phyloP scores from a whole-genome alignment of 306 rosid genomes.

The Vigna hirtella region DNA sequence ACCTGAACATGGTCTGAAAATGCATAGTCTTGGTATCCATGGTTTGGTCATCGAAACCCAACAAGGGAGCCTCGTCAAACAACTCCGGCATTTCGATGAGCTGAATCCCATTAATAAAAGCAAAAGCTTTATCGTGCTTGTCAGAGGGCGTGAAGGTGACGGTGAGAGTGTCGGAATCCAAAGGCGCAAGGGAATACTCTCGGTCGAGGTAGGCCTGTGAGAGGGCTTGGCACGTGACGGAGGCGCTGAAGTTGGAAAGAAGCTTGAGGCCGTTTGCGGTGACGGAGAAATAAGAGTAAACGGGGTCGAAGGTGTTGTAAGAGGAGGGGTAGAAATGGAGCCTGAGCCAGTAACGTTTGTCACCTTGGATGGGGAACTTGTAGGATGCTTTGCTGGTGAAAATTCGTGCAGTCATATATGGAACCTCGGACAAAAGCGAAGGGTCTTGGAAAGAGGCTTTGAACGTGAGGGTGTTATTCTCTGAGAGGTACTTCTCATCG shows the following conservation, averaged over 20 bases:
- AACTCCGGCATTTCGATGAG: slow-evolving; percentile 49
- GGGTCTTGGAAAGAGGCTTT: slow-evolving; percentile 60
- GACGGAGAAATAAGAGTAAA: slow-evolving; percentile 52
- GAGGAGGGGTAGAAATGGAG: slow-evolving; percentile 60
- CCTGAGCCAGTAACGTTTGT: slow-evolving; percentile 58
- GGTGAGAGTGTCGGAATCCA: slow-evolving; percentile 32
- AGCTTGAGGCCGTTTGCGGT: slow-evolving; percentile 45
- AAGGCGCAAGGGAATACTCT: slow-evolving; percentile 58
- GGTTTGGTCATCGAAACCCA: slow-evolving; percentile 44
- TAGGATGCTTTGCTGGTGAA: slow-evolving; percentile 48
- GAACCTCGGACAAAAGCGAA: slow-evolving; percentile 52
- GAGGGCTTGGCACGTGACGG: slow-evolving; percentile 54
- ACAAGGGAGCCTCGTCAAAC: slow-evolving; percentile 37
- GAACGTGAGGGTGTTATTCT: slow-evolving; percentile 19
- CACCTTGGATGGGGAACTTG: slow-evolving; percentile 39
- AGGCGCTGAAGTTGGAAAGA: slow-evolving; percentile 57
- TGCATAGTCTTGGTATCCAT: slow-evolving; percentile 33
- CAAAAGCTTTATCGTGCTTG: slow-evolving; percentile 41
- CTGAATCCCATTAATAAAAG: slow-evolving; percentile 58
- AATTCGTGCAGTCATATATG: slow-evolving; percentile 57
- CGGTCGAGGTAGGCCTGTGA: slow-evolving; percentile 57
- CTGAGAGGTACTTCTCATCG: slow-evolving; percentile 46
- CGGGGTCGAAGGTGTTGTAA: slow-evolving; percentile 38
- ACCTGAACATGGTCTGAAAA: slow-evolving; percentile 57
- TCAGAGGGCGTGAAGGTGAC: slow-evolving; percentile 56